Conservation (phyloP, 116 monocot genomes). For the Posidonia oceanica region DNA sequence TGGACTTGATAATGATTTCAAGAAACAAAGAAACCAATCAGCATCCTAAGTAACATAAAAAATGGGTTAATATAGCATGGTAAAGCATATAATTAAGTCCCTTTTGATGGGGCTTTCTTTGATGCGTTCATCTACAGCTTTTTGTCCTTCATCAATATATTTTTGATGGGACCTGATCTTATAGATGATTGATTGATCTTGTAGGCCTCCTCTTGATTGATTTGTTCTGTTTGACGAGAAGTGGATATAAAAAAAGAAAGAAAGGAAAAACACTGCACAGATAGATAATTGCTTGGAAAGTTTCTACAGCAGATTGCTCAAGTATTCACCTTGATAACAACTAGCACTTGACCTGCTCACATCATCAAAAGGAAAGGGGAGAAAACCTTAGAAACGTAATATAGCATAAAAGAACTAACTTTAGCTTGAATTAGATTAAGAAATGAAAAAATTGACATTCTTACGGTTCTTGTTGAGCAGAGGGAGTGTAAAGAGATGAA, state of each 20-base stretch:
- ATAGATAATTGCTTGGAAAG: background rate
- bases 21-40: no score
- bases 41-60: no score
- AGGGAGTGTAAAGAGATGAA: background rate
- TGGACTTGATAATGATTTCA: no score
- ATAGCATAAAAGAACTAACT: background rate
- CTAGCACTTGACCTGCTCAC: background rate
- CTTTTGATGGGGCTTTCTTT: no score
- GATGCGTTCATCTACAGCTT: no score
- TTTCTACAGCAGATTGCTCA: background rate
- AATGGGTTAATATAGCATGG: no score
- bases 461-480: background rate
- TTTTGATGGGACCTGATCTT: no score
- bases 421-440: background rate
- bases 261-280: background rate
- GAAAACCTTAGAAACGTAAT: background rate
- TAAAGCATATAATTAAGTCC: no score
- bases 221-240: constrained; percentile 5
- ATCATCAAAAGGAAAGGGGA: no score
- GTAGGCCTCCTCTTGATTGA: constrained; percentile 20
- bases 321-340: constrained; percentile 2
- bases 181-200: no score
- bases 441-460: background rate
- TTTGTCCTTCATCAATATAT: no score
- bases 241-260: background rate